Conservation (phyloP, 495 filamentous ascomycete genomes). For the Mycothermus thermophilus region DNA sequence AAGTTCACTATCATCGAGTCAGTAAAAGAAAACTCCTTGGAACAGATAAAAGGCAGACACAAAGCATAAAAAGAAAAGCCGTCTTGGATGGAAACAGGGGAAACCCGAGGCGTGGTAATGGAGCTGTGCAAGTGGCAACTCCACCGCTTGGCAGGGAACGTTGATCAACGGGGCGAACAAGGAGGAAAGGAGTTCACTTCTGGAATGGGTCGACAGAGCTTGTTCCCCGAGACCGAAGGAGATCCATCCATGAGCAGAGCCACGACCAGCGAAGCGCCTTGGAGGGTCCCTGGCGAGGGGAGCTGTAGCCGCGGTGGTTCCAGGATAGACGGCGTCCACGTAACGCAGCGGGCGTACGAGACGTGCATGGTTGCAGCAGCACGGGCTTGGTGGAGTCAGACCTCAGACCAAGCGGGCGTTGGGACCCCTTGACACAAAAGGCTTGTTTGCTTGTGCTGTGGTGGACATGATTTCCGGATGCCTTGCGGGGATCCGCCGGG, state of each 20-base stretch:
- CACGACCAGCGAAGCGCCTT: background rate
- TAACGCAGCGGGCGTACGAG: slow-evolving; percentile 11
- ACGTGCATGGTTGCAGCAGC: slow-evolving; percentile 14
- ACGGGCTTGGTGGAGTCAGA: slow-evolving; percentile 3
- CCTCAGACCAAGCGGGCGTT: background rate
- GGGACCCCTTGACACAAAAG: too few species aligned
- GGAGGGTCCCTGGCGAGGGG: background rate
- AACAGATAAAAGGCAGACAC: background rate
- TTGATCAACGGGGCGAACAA: too few species aligned
- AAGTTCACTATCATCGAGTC: too few species aligned
- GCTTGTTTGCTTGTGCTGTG: too few species aligned
- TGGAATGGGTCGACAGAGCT: background rate
- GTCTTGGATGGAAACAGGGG: background rate
- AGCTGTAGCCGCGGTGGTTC: too few species aligned
- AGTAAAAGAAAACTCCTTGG: too few species aligned
- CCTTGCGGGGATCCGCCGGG: too few species aligned
- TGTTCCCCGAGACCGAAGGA: background rate
- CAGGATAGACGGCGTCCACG: slow-evolving; percentile 1
- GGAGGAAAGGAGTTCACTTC: background rate
- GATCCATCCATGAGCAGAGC: too few species aligned
- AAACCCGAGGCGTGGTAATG: slow-evolving; percentile 13
- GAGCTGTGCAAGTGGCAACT: slow-evolving; percentile 4
- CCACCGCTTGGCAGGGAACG: slow-evolving; percentile 9
- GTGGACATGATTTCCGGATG: too few species aligned
- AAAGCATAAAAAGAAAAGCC: slow-evolving; percentile 1